A percentile compares a stretch with the other conserved stretches of the same genome.
Conservation (phyloP, 2,329 filamentous ascomycete species). For the Rhinocladiella similis region DNA sequence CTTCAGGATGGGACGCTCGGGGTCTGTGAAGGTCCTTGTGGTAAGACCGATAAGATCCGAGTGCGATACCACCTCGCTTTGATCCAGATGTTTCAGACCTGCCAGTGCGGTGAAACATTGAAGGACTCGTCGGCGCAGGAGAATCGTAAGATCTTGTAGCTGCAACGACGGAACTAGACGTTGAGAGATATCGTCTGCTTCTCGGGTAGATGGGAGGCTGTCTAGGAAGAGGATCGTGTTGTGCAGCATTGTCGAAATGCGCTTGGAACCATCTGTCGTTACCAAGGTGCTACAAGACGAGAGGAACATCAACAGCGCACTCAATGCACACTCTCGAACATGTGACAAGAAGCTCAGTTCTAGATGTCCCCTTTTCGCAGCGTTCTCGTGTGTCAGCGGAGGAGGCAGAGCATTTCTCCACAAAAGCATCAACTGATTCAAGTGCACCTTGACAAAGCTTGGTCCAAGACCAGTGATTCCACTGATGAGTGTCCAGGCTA, state of each 20-base stretch:
- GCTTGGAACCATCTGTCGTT: slow-evolving; percentile 90
- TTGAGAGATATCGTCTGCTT: slow-evolving; percentile 81
- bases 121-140: slow-evolving; percentile 88
- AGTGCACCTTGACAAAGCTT: slow-evolving; percentile 98
- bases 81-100: slow-evolving; percentile 80
- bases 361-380: slow-evolving; percentile 75
- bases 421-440: slow-evolving; percentile 86
- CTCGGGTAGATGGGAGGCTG: slow-evolving; percentile 78
- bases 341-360: slow-evolving; percentile 93
- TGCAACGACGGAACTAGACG: slow-evolving; percentile 82
- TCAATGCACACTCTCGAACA: slow-evolving; percentile 89
- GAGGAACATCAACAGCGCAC: slow-evolving; percentile 87
- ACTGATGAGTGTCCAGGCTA: slow-evolving; percentile 96
- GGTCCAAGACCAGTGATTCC: slow-evolving; percentile 95
- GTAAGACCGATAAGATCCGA: slow-evolving; percentile 89
- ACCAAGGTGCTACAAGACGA: slow-evolving; percentile 90
- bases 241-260: slow-evolving; percentile 90
- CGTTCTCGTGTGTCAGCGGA: slow-evolving; percentile 89
- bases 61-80: slow-evolving; percentile 81
- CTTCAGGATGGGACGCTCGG: slow-evolving; percentile 75
- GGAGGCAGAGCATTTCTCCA: slow-evolving; percentile 98
- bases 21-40: slow-evolving; percentile 88
- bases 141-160: slow-evolving; percentile 83
- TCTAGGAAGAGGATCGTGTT: slow-evolving; percentile 90
- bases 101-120: slow-evolving; percentile 94